Evolutionary conservation across 2,329 filamentous ascomycete species (phyloP), one percentile per base, ranked within the genome.

Genomic region (Beauveria asiatica): DNA sequence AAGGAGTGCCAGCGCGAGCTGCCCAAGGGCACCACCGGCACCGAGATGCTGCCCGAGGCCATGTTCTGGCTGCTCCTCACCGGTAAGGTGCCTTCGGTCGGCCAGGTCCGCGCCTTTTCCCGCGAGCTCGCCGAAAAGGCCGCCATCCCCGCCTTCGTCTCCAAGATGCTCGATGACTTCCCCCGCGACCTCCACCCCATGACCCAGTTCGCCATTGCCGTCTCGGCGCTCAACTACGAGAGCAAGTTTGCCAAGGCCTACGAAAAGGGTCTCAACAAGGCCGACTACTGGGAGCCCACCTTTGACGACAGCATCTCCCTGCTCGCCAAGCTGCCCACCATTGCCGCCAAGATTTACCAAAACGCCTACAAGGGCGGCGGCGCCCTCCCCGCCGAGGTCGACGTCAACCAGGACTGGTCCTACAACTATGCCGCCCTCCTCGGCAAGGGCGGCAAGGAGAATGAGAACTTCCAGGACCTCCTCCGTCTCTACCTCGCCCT

Each of bases 21-120:
- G 17, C 92, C 94, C 72, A 97, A 97, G 81, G 94, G 93, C 67
- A 91, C 83, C 62, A 85, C 89, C 3, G 91, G 93, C 69, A 95
- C 91, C 6, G 93, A 97, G 78, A 99, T 97, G 94, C 84, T 97
- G 13, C 94, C 94, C 52, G 94, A 99, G 77, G 87, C 93, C 75
- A 99, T 99, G 94, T 99, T 99, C 83, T 99, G 94, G 94, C 85
- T 97, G 46, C 85, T 99, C 55, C 81, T 99, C 67, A 99, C 94
- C 10, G 94, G 94, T 62, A 83, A 95, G 75, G 89, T 97, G 23
- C 94, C 94, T 25, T 90, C 89, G 1, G 88, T 86, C 23, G 78
- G 79, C 64, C 94, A 99, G 75, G 85, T 94, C 64, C 89, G 93
- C 68, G 80, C 77, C 49, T 86, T 99, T 68, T 96, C 91, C 51